A percentile compares a stretch with the other conserved stretches of the same genome.
phyloP scores from a whole-genome alignment of 164 flowering plant species.

The Liriodendron chinense region DNA sequence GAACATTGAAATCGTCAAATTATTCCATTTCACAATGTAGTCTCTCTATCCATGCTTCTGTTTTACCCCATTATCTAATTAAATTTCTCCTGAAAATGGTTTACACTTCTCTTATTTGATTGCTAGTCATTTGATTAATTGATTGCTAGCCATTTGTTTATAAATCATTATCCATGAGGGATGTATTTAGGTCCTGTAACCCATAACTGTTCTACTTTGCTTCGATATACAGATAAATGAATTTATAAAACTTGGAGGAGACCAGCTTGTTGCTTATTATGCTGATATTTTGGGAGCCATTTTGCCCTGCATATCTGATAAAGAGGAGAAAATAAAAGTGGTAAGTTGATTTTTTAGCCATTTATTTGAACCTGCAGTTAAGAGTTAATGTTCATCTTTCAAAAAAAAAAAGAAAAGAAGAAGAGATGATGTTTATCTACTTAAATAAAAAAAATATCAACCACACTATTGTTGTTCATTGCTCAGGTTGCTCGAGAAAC shows the following conservation, averaged over 20 bases:
- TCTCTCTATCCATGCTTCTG: neutral
- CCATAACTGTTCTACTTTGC: no score
- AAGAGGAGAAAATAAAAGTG: conserved; percentile 93
- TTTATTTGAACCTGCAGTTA: neutral
- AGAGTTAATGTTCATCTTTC: neutral
- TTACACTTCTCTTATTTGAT: no score
- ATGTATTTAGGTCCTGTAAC: no score
- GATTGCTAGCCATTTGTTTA: no score
- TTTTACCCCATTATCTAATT: neutral
- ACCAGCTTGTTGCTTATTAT: conserved; percentile 91
- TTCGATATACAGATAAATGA: conserved; percentile 71
- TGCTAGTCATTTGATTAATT: no score
- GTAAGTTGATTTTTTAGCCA: conserved; percentile 35
- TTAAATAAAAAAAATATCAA: neutral
- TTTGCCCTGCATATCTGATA: conserved; percentile 92
- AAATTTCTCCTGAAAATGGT: neutral
- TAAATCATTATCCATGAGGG: no score
- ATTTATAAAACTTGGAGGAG: conserved; percentile 96
- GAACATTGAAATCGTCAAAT: no score
- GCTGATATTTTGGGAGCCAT: conserved; percentile 92
- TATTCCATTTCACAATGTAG: neutral
- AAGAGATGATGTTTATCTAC: neutral
- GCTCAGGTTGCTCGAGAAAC: conserved; percentile 97
- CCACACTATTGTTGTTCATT: neutral
- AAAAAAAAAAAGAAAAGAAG: neutral